Evolutionary conservation across 139 green algal genomes (phyloP), one percentile per base, ranked within the genome.

Genomic region (Micractinium conductrix): DNA sequence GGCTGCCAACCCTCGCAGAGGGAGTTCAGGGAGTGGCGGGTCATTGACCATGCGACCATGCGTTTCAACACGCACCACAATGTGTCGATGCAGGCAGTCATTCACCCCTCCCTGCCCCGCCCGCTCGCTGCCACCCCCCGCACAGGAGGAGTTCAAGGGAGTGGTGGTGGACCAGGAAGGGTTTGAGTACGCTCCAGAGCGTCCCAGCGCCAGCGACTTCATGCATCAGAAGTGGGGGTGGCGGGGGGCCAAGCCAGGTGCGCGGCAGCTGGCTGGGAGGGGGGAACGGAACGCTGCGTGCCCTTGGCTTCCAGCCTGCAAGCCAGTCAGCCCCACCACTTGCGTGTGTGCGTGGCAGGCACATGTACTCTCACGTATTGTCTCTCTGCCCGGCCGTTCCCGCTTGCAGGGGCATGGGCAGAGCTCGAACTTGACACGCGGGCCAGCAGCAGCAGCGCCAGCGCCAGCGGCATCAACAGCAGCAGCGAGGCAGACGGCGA

Each of bases 161-260:
- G 62, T 83, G 76, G 76, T 83, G 28, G 33, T 30, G 2, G 5
- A 55, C n/a, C 28, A n/a, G n/a, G n/a, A 44, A 10, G 60, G 60
- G 26, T 83, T 83, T 43, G 22, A 72, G 40, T 83, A 72, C 40
- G 37, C 16, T 7, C 38, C 76, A 1, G 76, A 72, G 76, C 58
- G 76, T 4, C 76, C 76, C 22, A 37, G 73, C 1, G 76, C 76
- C 22, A n/a, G 14, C 38, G 60, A 58, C 24, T 83, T 83, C 76
- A 72, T 58, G 28, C 62, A 62, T 40, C 76, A 83, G 42, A 83
- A 83, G 58, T 83, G 76, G 76, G 76, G 58, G 0, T 83, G 76
- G 76, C 42, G 38, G 24, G 62, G 17, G 26, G 73, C 37, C 4
- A 6, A 26, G 74, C 74, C 74, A n/a, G 68, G 68, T 74, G 68